These are phyloP conservation scores for Cryptomeria japonica DNA, from an alignment of 75 land plant genomes.

Conservation along the genomic window DNA sequence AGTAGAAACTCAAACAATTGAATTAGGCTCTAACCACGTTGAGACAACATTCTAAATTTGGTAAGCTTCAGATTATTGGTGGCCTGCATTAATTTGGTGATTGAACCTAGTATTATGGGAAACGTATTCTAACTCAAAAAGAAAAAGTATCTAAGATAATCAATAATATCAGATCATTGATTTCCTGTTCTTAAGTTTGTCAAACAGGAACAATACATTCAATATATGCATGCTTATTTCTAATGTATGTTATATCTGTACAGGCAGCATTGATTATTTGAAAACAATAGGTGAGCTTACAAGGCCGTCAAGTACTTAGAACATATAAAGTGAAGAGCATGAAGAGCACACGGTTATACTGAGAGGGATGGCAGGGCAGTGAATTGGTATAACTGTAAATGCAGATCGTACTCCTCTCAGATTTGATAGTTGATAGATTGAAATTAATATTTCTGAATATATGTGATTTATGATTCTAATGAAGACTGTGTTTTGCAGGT, in stretches of 20 bases:
- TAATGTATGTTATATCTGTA: neutral
- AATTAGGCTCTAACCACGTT: neutral
- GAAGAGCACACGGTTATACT: too few relatives aligned
- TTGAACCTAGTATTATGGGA: neutral
- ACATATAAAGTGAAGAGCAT: neutral
- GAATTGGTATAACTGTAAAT: too few relatives aligned
- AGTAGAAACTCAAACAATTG: neutral
- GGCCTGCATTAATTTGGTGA: neutral
- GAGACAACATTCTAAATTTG: neutral
- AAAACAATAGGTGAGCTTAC: neutral
- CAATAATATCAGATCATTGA: too few relatives aligned
- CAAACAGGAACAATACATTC: neutral
- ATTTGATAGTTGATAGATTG: too few relatives aligned
- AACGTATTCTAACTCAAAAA: neutral
- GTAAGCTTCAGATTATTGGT: neutral
- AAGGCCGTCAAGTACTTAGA: neutral
- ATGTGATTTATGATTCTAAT: too few relatives aligned
- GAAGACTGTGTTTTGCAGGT: too few relatives aligned
- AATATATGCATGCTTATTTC: neutral
- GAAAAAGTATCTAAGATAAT: neutral
- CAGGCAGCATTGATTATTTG: neutral
- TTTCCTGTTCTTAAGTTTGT: neutral
- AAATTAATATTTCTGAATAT: too few relatives aligned
- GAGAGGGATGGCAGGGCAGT: too few relatives aligned
- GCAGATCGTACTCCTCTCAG: too few relatives aligned